These are phyloP conservation scores for Fusarium sp. DNA, from an alignment of 2,329 filamentous ascomycete genomes.

Conservation along the genomic window DNA sequence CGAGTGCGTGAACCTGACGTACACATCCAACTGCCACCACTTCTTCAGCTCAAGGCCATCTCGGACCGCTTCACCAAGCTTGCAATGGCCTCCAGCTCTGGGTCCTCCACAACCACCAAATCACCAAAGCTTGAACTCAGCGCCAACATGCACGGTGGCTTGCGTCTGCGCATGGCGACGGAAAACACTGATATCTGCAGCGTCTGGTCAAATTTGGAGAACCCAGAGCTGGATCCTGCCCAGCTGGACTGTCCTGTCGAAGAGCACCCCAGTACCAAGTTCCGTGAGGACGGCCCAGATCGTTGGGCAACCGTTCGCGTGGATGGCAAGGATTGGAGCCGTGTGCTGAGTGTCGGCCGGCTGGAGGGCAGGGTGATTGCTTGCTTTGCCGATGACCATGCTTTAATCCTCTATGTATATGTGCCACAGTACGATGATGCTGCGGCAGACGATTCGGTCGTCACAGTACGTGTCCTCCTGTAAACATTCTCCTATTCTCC, in stretches of 20 bases:
- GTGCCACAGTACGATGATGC: constrained; percentile 77
- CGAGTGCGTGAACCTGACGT: constrained; percentile 92
- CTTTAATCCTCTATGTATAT: constrained; percentile 86
- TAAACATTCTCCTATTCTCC: constrained; percentile 7
- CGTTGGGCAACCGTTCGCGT: constrained; percentile 91
- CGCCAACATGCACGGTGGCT: constrained; percentile 93
- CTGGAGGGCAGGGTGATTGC: constrained; percentile 93
- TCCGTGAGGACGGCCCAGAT: constrained; percentile 81
- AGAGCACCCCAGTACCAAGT: constrained; percentile 84
- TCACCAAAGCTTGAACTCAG: constrained; percentile 83
- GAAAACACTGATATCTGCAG: constrained; percentile 88
- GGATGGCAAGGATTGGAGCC: constrained; percentile 94
- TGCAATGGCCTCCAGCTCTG: constrained; percentile 63
- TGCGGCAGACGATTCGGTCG: constrained; percentile 75
- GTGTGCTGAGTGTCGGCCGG: constrained; percentile 91
- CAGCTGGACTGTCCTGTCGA: constrained; percentile 79
- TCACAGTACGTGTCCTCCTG: constrained; percentile 68
- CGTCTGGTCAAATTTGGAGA: constrained; percentile 86
- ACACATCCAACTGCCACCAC: constrained; percentile 88
- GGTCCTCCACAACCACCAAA: constrained; percentile 57
- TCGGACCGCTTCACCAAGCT: constrained; percentile 96
- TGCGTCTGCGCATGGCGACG: constrained; percentile 83
- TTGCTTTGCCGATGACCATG: constrained; percentile 85
- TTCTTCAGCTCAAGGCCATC: constrained; percentile 91
- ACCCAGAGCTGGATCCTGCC: constrained; percentile 86